These are phyloP conservation scores for Chytriomyces sp. DNA, from an alignment of 192 early-diverging fungal species.

Conservation along the genomic window DNA sequence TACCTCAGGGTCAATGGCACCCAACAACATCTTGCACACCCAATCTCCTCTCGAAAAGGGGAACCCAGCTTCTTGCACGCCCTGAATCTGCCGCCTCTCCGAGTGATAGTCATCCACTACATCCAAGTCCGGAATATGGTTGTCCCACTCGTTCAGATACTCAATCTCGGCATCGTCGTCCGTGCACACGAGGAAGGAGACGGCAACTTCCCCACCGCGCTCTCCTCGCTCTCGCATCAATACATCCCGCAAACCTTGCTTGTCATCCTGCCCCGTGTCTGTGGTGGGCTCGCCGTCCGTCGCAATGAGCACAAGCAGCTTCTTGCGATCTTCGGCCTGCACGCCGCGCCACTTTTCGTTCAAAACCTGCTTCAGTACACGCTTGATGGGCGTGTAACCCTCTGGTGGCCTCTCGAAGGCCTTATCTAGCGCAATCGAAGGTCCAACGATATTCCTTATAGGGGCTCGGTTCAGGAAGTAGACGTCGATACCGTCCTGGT, in stretches of 20 bases:
- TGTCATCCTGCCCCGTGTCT: conserved; percentile 8
- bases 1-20: conserved; percentile 15
- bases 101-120: conserved; percentile 19
- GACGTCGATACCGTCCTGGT: conserved; percentile 27
- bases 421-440: background rate
- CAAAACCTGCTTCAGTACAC: conserved; percentile 1
- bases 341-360: conserved; percentile 7
- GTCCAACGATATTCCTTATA: conserved; percentile 8
- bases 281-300: conserved; percentile 25
- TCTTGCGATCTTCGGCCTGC: background rate
- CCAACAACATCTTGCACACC: conserved; percentile 29
- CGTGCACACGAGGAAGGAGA: conserved; percentile 24
- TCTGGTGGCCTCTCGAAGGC: background rate
- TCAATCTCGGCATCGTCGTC: conserved; percentile 24
- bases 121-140: conserved; percentile 6
- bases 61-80: conserved; percentile 1
- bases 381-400: conserved; percentile 15
- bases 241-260: conserved; percentile 4
- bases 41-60: conserved; percentile 23
- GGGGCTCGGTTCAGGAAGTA: conserved; percentile 29
- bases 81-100: conserved; percentile 10
- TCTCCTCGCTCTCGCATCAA: conserved; percentile 2
- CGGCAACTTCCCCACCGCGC: conserved; percentile 5
- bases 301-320: conserved; percentile 19
- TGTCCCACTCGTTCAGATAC: conserved; percentile 30